These are phyloP conservation scores for Skeletonema grethae DNA, from an alignment of 108 stramenopile genomes.

Conservation along the genomic window DNA sequence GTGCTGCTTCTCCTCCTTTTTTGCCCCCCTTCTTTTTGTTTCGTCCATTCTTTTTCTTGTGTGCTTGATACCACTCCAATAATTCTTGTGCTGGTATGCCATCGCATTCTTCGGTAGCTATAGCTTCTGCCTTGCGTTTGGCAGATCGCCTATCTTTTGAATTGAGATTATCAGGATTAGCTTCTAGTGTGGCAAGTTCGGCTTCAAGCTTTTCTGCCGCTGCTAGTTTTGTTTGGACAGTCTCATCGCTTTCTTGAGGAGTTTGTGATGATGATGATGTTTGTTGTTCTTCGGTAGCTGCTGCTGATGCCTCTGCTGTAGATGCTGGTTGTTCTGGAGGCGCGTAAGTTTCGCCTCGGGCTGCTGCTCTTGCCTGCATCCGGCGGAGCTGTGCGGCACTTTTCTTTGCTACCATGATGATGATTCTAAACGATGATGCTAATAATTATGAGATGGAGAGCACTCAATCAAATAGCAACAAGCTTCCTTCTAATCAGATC, in stretches of 20 bases:
- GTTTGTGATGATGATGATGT: conserved; percentile 13
- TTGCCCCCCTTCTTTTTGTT: not conserved
- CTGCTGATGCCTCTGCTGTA: not conserved
- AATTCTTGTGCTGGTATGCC: conserved; percentile 18
- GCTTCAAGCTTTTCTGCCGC: conserved; percentile 27
- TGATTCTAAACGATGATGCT: not conserved
- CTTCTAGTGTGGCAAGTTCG: conserved; percentile 16
- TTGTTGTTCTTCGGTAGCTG: conserved; percentile 8
- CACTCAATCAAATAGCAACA: too few species aligned
- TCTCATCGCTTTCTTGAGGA: conserved; percentile 27
- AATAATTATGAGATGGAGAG: too few species aligned
- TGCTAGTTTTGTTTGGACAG: conserved; percentile 11
- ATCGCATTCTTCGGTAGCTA: conserved; percentile 38
- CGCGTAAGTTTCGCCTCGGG: conserved; percentile 70
- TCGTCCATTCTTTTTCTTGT: conserved; percentile 14
- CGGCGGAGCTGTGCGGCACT: conserved; percentile 80
- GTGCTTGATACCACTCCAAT: conserved; percentile 14
- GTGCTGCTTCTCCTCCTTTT: not conserved
- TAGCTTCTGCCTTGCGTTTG: conserved; percentile 54
- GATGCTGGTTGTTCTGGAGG: conserved; percentile 18
- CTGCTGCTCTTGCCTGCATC: conserved; percentile 68
- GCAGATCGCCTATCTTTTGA: conserved; percentile 53
- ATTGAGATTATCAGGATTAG: conserved; percentile 34
- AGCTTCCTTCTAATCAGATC: too few species aligned
- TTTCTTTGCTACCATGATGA: conserved; percentile 44